Evolutionary conservation across 164 flowering plant species (phyloP).

Genomic region (Kalanchoe fedtschenkoi): DNA sequence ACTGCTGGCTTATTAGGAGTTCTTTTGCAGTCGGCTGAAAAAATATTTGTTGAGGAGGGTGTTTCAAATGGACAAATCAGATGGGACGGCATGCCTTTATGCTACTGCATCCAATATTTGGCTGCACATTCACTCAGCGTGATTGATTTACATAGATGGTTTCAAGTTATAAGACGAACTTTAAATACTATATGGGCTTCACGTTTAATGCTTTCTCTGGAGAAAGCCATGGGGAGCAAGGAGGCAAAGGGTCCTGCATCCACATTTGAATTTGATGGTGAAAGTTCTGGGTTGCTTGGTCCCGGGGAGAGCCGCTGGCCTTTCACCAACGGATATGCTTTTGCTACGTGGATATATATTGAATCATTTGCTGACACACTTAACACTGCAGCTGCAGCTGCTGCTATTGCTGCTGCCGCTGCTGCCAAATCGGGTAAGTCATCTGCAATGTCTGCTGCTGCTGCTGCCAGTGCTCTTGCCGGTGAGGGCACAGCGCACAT

Average conservation of each 20-base stretch:
- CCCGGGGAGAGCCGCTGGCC: constrained; percentile 99
- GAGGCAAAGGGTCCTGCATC: constrained; percentile 85
- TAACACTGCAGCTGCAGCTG: constrained; percentile 93
- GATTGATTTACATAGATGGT: constrained; percentile 70
- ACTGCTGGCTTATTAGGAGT: constrained; percentile 70
- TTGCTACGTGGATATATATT: constrained; percentile 96
- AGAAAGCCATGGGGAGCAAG: constrained; percentile 83
- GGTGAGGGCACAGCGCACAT: constrained; percentile 99
- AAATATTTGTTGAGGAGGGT: constrained; percentile 45
- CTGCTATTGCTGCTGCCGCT: constrained; percentile 96
- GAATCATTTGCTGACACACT: constrained; percentile 99
- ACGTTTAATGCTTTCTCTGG: constrained; percentile 60
- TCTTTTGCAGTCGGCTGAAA: constrained; percentile 68
- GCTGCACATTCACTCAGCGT: constrained; percentile 90
- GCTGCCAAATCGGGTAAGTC: constrained; percentile 98
- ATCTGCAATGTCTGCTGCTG: constrained; percentile 97
- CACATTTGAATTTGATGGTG: constrained; percentile 98
- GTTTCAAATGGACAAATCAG: constrained; percentile 23
- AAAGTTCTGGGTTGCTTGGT: constrained; percentile 96
- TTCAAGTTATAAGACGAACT: constrained; percentile 53
- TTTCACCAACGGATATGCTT: constrained; percentile 84
- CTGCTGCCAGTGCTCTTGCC: constrained; percentile 99
- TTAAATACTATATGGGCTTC: constrained; percentile 64
- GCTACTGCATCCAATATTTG: constrained; percentile 70
- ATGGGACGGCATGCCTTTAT: constrained; percentile 84